These are phyloP conservation scores for Solanum tarijense DNA, from an alignment of 257 asterid species.

Conservation along the genomic window DNA sequence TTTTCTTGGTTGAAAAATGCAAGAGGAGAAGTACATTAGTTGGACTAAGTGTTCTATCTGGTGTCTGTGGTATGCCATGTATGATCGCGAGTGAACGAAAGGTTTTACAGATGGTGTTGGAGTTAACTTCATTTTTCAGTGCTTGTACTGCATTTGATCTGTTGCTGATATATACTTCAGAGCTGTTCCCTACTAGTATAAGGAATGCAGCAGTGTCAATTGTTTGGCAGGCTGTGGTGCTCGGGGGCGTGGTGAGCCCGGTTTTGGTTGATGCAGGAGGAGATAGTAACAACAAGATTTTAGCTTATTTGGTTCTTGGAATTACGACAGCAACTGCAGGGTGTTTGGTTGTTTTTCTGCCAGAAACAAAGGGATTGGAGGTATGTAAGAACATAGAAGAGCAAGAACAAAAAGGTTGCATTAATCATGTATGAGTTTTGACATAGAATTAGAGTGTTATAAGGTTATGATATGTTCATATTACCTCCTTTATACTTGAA, in stretches of 20 bases:
- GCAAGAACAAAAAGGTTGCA: neutral
- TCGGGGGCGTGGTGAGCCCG: conserved; percentile 29
- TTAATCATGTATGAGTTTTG: neutral
- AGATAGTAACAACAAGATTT: neutral
- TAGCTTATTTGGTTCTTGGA: conserved; percentile 18
- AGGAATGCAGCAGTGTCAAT: conserved; percentile 22
- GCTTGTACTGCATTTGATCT: conserved; percentile 12
- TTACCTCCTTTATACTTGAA: neutral
- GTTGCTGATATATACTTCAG: conserved; percentile 20
- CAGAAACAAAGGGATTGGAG: conserved; percentile 8
- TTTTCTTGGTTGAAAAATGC: conserved; percentile 14
- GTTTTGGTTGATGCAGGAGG: conserved; percentile 15
- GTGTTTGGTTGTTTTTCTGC: conserved; percentile 10
- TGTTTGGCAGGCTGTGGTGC: conserved; percentile 20
- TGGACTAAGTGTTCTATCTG: conserved; percentile 13
- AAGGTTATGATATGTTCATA: neutral
- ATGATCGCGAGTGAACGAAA: neutral
- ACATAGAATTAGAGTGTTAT: neutral
- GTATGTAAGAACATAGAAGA: neutral
- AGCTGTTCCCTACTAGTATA: conserved; percentile 18
- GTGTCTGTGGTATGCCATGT: conserved; percentile 13
- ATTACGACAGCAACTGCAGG: conserved; percentile 9
- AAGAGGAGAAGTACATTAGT: conserved; percentile 17
- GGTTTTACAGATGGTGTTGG: conserved; percentile 14
- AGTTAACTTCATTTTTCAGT: conserved; percentile 15